A percentile compares a stretch with the other conserved stretches of the same genome.
These are phyloP conservation scores for Lichtheimia corymbifera DNA, from an alignment of 371 early-diverging fungal species.

Conservation along the genomic window DNA sequence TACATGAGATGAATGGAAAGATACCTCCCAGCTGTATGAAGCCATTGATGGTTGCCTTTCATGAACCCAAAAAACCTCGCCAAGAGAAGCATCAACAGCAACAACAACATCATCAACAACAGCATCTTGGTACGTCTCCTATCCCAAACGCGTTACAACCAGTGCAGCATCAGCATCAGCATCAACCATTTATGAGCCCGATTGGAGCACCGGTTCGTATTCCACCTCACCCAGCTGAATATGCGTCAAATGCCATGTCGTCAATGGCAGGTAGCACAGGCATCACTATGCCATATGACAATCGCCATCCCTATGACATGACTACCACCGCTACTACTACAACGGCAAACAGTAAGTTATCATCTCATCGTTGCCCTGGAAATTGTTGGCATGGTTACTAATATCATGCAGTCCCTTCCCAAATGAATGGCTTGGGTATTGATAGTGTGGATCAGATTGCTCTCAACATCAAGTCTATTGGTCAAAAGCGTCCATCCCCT, in stretches of 20 bases:
- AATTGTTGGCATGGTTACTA: background rate
- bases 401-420: slow-evolving; percentile 12
- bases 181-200: slow-evolving; percentile 7
- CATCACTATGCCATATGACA: slow-evolving; percentile 9
- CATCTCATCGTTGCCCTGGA: background rate
- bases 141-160: slow-evolving; percentile 4
- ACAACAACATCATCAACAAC: slow-evolving; percentile 16
- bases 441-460: slow-evolving; percentile 41
- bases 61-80: slow-evolving; percentile 46
- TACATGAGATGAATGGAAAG: slow-evolving; percentile 38
- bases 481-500: slow-evolving; percentile 28
- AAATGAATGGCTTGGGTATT: slow-evolving; percentile 33
- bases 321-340: slow-evolving; percentile 1
- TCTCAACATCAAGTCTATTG: slow-evolving; percentile 35
- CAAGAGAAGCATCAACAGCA: slow-evolving; percentile 29
- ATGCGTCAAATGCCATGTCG: slow-evolving; percentile 1
- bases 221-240: slow-evolving; percentile 11
- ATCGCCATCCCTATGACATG: slow-evolving; percentile 18
- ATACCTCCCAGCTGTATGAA: slow-evolving; percentile 25
- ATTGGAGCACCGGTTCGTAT: slow-evolving; percentile 11
- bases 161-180: slow-evolving; percentile 6
- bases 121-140: slow-evolving; percentile 14
- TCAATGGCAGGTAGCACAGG: slow-evolving; percentile 6
- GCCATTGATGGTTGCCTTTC: slow-evolving; percentile 39
- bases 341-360: background rate